phyloP scores from a whole-genome alignment of 2,329 filamentous ascomycete genomes.

The Aspergillus sergii region DNA sequence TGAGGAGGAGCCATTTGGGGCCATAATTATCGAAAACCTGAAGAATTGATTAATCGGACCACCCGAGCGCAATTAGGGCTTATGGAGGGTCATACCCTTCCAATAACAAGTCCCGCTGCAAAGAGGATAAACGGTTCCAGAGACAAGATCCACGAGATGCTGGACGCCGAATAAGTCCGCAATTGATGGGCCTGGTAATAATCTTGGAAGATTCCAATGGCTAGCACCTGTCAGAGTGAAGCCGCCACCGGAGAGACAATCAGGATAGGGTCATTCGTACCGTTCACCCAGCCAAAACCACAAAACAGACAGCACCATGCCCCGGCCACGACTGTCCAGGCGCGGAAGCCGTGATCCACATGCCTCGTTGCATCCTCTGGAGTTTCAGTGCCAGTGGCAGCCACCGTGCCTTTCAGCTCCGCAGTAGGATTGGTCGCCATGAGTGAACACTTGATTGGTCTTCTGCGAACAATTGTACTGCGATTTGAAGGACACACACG shows the following conservation, averaged over 20 bases:
- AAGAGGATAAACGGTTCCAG: conserved; percentile 61
- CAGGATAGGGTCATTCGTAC: conserved; percentile 36
- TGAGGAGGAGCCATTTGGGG: conserved; percentile 55
- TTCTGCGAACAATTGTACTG: not conserved
- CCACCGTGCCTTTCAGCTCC: not conserved
- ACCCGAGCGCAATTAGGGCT: not conserved
- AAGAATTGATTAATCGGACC: not conserved
- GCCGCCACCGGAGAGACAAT: not conserved
- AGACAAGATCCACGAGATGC: conserved; percentile 61
- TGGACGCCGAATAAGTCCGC: conserved; percentile 51
- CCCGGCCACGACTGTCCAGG: conserved; percentile 60
- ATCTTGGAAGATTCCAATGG: not conserved
- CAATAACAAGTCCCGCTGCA: conserved; percentile 58
- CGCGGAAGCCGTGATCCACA: conserved; percentile 28
- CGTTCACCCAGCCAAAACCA: conserved; percentile 51
- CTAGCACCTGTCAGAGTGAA: not conserved
- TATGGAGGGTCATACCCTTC: conserved; percentile 49
- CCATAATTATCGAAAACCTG: conserved; percentile 59
- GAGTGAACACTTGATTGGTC: not conserved
- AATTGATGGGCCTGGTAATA: not conserved
- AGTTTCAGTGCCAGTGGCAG: not conserved
- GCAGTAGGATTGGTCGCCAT: not conserved
- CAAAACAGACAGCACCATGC: conserved; percentile 48
- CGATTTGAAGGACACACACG: not conserved
- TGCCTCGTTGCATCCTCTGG: not conserved